These are phyloP conservation scores for Gardenia jasminoides DNA, from an alignment of 257 asterid species.

Conservation along the genomic window DNA sequence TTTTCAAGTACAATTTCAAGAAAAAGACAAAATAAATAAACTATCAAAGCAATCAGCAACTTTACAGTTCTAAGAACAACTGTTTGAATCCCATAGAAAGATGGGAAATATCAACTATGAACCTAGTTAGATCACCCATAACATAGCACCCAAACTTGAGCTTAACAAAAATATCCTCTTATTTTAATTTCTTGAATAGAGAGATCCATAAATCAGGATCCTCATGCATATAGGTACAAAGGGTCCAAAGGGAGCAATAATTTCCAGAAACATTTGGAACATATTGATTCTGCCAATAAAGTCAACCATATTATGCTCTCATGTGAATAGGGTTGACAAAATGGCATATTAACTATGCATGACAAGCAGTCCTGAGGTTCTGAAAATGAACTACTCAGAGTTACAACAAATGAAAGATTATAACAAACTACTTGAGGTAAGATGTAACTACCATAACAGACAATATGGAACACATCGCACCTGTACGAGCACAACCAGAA, in stretches of 20 bases:
- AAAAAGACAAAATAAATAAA: neutral
- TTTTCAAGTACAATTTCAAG: neutral
- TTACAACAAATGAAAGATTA: neutral
- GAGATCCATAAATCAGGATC: no score
- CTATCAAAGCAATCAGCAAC: neutral
- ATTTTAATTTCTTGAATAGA: no score
- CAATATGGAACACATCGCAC: conserved; percentile 37
- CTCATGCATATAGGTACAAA: no score
- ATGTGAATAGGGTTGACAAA: neutral
- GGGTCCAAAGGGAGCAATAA: no score
- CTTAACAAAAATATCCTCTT: neutral
- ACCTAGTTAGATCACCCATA: no score
- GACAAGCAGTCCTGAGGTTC: neutral
- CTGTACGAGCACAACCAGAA: conserved; percentile 93
- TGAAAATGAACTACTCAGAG: neutral
- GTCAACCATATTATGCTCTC: no score
- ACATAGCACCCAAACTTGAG: neutral
- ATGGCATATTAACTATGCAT: neutral
- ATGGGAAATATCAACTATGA: neutral
- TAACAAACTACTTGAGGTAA: neutral
- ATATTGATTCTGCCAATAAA: no score
- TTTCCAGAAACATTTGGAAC: no score
- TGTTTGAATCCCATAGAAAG: neutral
- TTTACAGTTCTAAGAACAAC: neutral
- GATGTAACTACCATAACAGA: neutral